These are phyloP conservation scores for Kazachstania bromeliacearum DNA, from an alignment of 805 yeast genomes.

Conservation along the genomic window DNA sequence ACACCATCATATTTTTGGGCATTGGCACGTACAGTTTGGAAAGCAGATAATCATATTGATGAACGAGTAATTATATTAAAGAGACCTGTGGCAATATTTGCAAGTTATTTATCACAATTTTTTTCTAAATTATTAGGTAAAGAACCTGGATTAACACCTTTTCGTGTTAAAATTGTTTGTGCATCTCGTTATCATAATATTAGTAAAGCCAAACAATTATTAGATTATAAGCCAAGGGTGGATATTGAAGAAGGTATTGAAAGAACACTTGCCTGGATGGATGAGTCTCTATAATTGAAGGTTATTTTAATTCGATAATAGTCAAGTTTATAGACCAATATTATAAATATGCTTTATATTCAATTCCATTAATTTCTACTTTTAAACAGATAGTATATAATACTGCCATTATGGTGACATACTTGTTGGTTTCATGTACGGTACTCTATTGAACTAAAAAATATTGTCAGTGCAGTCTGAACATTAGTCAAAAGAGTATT, in stretches of 20 bases:
- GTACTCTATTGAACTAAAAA: no score
- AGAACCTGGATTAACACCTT: constrained; percentile 92
- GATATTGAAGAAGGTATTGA: constrained; percentile 71
- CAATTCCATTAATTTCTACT: no score
- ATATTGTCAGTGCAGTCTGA: no score
- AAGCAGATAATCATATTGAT: constrained; percentile 83
- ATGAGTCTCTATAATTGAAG: no score
- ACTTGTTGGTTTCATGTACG: no score
- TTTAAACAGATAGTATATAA: no score
- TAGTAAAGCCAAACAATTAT: constrained; percentile 64
- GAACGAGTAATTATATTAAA: constrained; percentile 62
- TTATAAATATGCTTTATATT: no score
- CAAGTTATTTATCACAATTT: constrained; percentile 75
- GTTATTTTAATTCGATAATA: no score
- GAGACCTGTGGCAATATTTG: constrained; percentile 66
- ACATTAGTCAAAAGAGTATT: no score
- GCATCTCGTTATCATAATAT: constrained; percentile 92
- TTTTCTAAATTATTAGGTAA: constrained; percentile 62
- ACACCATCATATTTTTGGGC: constrained; percentile 96
- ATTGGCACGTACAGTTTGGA: constrained; percentile 93
- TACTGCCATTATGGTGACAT: no score
- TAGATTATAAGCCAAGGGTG: constrained; percentile 77
- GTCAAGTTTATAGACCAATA: no score
- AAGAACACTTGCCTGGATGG: constrained; percentile 80
- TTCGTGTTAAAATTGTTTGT: constrained; percentile 85